Evolutionary conservation across 331 rosid species (phyloP), one percentile per base, ranked within the genome.

Genomic region (Pyrus hybrid): DNA sequence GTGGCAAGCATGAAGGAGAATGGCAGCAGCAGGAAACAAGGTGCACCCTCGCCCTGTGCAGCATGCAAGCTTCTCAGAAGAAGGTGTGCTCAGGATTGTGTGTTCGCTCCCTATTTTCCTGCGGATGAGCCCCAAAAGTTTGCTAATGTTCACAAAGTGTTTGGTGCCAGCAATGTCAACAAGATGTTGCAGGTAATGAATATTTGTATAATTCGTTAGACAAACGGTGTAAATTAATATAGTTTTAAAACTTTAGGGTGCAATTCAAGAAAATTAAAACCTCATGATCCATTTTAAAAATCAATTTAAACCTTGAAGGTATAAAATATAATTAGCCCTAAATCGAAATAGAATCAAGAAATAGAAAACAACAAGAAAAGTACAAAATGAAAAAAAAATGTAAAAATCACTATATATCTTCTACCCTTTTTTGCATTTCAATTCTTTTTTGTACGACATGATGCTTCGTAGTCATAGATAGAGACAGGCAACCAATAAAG

Each of bases 131-230:
- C 96, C 3, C 96, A 92, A 32, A 92, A 92, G 76, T 92, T 92
- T 73, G 96, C 97, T 10, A 90, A 85, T 67, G 97, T 92, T 5
- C 97, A 92, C 80, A 92, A 87, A 70, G 96, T 92, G 11, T 92
- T 90, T 56, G 97, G 97, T 26, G 97, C 97, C 29, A 92, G 97
- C 73, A 92, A 90, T 81, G 93, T 92, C 84, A 90, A 88, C 90
- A 92, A 92, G 77, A 92, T 92, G 97, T 87, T 92, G 57, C 97
- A 92, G 97, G 97, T 89, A 70, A 6, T 0, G 2, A 51, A 6
- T 3, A 17, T 37, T 37, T 37, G 43, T 37, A 9, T 37, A 37
- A 37, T 37, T 37, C 43, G 43, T 37, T 37, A 37, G 13, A 37
- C 43, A 37, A 37, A 37, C 13, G 1, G 43, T 37, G 43, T 37